Evolutionary conservation across 2,329 filamentous ascomycete genomes (phyloP).

Genomic region (Hypoxylon sp.): DNA sequence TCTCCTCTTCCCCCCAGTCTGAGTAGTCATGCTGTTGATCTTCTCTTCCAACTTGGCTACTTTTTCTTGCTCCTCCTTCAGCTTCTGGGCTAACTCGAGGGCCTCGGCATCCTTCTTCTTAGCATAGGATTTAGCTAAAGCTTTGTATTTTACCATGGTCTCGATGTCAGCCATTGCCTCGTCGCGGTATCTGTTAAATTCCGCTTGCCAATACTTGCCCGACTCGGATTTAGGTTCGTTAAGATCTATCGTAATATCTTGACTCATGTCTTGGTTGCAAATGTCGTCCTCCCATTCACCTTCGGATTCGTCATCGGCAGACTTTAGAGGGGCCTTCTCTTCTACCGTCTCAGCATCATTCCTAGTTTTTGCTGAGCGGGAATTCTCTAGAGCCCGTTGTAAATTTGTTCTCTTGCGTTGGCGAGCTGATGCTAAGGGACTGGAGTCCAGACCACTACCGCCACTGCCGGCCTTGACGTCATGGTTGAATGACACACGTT

Average conservation of each 20-base stretch:
- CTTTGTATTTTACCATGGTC: constrained; percentile 84
- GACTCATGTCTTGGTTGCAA: constrained; percentile 58
- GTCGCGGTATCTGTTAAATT: constrained; percentile 80
- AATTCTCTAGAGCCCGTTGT: constrained; percentile 53
- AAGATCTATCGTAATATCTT: constrained; percentile 78
- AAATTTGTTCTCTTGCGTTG: constrained; percentile 49
- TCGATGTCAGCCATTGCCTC: constrained; percentile 81
- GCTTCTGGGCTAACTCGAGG: constrained; percentile 73
- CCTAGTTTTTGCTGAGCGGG: constrained; percentile 47
- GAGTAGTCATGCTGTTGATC: constrained; percentile 72
- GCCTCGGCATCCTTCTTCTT: constrained; percentile 83
- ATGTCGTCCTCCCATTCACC: constrained; percentile 69
- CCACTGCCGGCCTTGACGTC: constrained; percentile 65
- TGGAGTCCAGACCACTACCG: constrained; percentile 49
- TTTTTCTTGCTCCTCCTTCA: constrained; percentile 78
- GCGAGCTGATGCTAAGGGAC: constrained; percentile 44
- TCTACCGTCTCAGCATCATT: constrained; percentile 37
- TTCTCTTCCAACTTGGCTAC: constrained; percentile 75
- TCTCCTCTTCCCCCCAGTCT: constrained; percentile 62
- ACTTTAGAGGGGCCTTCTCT: constrained; percentile 43
- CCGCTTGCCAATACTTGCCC: constrained; percentile 84
- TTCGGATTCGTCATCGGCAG: constrained; percentile 51
- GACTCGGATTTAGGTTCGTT: constrained; percentile 82
- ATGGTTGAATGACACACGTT: constrained; percentile 75
- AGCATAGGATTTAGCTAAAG: constrained; percentile 83